Conservation (phyloP, 2,329 filamentous ascomycete species). For the Botrytis deweyae region DNA sequence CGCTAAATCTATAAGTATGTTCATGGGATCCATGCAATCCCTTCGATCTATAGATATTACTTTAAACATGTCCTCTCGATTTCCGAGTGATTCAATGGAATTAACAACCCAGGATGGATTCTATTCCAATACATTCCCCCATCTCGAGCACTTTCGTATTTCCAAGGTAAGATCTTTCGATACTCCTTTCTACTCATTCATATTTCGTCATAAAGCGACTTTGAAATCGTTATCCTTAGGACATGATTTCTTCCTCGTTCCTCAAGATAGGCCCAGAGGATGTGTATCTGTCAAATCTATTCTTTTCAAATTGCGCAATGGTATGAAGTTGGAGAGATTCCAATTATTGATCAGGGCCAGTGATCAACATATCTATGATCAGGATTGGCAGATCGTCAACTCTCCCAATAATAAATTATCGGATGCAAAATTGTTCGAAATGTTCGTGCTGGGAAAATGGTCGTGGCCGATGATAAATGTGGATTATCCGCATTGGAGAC, state of each 20-base stretch:
- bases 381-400: neutral
- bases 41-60: conserved; percentile 10
- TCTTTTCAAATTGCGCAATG: neutral
- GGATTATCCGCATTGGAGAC: conserved; percentile 17
- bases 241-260: conserved; percentile 5
- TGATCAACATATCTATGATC: conserved; percentile 13
- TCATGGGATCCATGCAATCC: conserved; percentile 11
- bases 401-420: neutral
- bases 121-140: conserved; percentile 9
- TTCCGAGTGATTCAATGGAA: neutral
- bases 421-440: conserved; percentile 20
- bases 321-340: conserved; percentile 15
- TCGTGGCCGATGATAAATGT: conserved; percentile 16
- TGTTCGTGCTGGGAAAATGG: conserved; percentile 15
- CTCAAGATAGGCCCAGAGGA: neutral
- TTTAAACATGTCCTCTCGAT: conserved; percentile 15
- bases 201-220: neutral
- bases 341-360: conserved; percentile 14
- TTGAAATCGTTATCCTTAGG: conserved; percentile 16
- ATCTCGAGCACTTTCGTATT: conserved; percentile 2
- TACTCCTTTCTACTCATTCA: conserved; percentile 5
- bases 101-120: neutral
- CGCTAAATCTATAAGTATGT: conserved; percentile 8
- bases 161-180: conserved; percentile 16
- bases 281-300: conserved; percentile 11